These are phyloP conservation scores for Brassica juncea DNA, from an alignment of 345 rosid species.

Conservation along the genomic window DNA sequence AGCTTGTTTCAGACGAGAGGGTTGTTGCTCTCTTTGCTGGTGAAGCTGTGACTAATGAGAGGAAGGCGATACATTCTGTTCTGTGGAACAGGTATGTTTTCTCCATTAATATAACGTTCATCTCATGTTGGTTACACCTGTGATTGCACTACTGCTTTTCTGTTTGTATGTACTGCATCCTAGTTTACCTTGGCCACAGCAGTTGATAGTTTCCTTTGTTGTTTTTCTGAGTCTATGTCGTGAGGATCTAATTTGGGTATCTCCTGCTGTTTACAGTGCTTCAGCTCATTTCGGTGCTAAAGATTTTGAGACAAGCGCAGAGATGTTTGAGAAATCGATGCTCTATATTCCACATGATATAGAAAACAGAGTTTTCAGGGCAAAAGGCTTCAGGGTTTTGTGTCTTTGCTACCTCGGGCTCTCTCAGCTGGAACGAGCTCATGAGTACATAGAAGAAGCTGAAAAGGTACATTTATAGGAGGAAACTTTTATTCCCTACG, in stretches of 20 bases:
- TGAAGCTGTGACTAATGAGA: slow-evolving; percentile 58
- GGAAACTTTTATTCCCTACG: background rate
- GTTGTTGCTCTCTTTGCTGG: slow-evolving; percentile 72
- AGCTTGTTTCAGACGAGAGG: slow-evolving; percentile 81
- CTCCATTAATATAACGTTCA: background rate
- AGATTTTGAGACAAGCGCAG: slow-evolving; percentile 79
- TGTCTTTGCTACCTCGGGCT: slow-evolving; percentile 91
- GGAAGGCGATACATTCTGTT: slow-evolving; percentile 80
- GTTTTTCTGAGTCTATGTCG: background rate
- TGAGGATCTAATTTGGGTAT: slow-evolving; percentile 17
- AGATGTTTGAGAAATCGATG: slow-evolving; percentile 91
- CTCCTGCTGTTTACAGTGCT: slow-evolving; percentile 58
- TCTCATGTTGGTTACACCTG: background rate
- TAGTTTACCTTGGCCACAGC: background rate
- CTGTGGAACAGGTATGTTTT: slow-evolving; percentile 81
- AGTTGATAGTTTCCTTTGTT: slow-evolving; percentile 4
- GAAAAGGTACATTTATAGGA: slow-evolving; percentile 59
- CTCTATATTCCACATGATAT: slow-evolving; percentile 74
- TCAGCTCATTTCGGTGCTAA: slow-evolving; percentile 71
- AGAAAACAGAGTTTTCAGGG: slow-evolving; percentile 71
- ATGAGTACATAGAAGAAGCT: slow-evolving; percentile 83
- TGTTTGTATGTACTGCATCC: slow-evolving; percentile 6
- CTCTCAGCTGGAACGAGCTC: slow-evolving; percentile 80
- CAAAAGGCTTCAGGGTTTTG: slow-evolving; percentile 92
- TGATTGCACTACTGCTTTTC: background rate